Percentiles rank a stretch among this genome's conserved stretches.
phyloP scores from a whole-genome alignment of 192 early-diverging fungal species.

The Coemansia sp. region DNA sequence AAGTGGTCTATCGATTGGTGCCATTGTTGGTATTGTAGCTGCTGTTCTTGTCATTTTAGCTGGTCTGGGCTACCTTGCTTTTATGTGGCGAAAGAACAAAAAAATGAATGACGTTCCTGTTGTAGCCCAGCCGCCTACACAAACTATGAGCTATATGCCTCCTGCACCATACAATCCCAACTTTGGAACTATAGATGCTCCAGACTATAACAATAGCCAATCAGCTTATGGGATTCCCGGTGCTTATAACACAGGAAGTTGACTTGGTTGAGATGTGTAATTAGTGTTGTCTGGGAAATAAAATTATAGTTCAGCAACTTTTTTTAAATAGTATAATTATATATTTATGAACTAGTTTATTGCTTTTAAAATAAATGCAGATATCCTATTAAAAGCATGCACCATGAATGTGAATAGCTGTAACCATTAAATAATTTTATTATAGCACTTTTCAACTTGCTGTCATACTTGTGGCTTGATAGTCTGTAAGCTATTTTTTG shows the following conservation, averaged over 20 bases:
- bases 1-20: not conserved
- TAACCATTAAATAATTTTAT: too few relatives aligned
- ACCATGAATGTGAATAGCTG: too few relatives aligned
- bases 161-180: not conserved
- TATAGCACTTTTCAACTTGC: too few relatives aligned
- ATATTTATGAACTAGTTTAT: too few relatives aligned
- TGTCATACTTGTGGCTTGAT: too few relatives aligned
- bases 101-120: not conserved
- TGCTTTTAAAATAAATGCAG: too few relatives aligned
- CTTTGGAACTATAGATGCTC: not conserved
- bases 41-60: not conserved
- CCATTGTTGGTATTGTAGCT: conserved; percentile 4
- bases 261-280: not conserved
- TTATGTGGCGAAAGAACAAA: conserved; percentile 1
- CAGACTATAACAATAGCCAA: not conserved
- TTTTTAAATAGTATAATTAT: not conserved
- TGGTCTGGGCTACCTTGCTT: not conserved
- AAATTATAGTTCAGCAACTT: not conserved
- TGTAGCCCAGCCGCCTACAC: not conserved
- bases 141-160: conserved; percentile 1
- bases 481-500: too few relatives aligned
- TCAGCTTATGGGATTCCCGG: not conserved
- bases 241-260: not conserved
- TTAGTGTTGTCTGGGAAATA: too few relatives aligned
- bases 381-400: too few relatives aligned